Percentiles rank a stretch among this genome's conserved stretches.
phyloP scores from a whole-genome alignment of 192 early-diverging fungal genomes.

The Geranomyces variabilis region DNA sequence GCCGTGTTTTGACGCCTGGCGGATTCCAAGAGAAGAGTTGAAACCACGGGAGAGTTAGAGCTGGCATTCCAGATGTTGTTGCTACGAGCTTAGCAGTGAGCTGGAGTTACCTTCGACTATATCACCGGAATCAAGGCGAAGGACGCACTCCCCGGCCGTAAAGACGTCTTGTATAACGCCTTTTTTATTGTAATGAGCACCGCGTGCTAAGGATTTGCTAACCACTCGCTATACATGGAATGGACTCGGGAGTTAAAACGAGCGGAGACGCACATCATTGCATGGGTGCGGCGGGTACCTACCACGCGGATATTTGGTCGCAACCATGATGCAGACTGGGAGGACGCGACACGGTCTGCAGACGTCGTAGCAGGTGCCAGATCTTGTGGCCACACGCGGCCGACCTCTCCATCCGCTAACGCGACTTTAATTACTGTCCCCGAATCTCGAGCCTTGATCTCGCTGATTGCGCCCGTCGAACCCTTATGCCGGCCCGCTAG shows the following conservation, averaged over 20 bases:
- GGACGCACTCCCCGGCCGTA: conserved; percentile 22
- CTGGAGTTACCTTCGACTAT: conserved; percentile 26
- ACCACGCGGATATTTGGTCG: conserved; percentile 30
- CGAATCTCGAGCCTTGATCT: conserved; percentile 27
- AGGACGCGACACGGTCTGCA: background rate
- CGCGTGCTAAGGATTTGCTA: conserved; percentile 15
- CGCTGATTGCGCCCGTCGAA: conserved; percentile 17
- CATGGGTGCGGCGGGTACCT: background rate
- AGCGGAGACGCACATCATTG: background rate
- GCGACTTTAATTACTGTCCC: conserved; percentile 35
- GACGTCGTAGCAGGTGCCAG: background rate
- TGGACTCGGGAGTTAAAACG: background rate
- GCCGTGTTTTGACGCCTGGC: background rate
- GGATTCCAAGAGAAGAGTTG: background rate
- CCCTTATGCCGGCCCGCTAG: conserved; percentile 30
- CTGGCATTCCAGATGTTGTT: too few relatives aligned
- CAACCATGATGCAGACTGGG: conserved; percentile 29
- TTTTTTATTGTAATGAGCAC: conserved; percentile 38
- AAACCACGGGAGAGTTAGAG: too few relatives aligned
- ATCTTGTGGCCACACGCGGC: conserved; percentile 36
- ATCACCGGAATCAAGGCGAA: conserved; percentile 28
- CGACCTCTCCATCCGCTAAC: background rate
- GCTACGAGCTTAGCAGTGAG: too few relatives aligned
- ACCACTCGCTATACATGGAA: conserved; percentile 27
- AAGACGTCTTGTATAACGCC: conserved; percentile 42